Base-by-base conservation (phyloP, 129 eudicot species). In the Smallanthus sonchifolius region DNA sequence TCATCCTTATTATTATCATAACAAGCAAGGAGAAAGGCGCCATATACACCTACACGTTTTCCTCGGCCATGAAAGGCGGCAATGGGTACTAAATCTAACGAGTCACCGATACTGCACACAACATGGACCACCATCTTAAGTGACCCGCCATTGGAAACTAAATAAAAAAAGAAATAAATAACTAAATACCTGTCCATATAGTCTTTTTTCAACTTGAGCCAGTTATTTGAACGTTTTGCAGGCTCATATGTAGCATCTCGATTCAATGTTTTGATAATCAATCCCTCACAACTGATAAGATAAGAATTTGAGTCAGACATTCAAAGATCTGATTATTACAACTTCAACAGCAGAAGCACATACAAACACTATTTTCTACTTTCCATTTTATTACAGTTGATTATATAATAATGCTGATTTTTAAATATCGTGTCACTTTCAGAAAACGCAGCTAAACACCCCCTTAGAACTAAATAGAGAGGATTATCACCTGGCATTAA, bases 221-320 rank as follows among this genome's bases (percentile, higher is more conserved):
- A 94, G 83, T 94, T 94, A 78, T 90, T 80, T 45, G 98, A 94
- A 48, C 97, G 82, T 81, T 90, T 94, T 38, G 97, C 84, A 80
- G 98, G 98, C 87, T 94, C 98, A 68, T 94, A 94, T 11, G 98
- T 94, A 42, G 98, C 98, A 67, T 94, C 98, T 45, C 63, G 83
- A n/a, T 65, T 83, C 79, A 94, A 75, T 39, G 98, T 94, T 86
- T 94, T 94, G 79, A 94, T 90, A 71, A 94, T 94, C 82, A 94
- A 78, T 36, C 98, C 98, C 87, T 94, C 98, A 36, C 85, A 94
- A 75, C 97, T 94, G 85, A 85, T 64, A 79, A 74, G 36, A 47
- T 7, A 51, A 61, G 28, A 38, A 20, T 28, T 7, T 2, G 47
- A 32, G 65, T 52, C 51, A 67, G 9, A 40, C 42, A 11, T 32